Base-by-base conservation (phyloP, 768 basidiomycete species). In the Chiua virens region DNA sequence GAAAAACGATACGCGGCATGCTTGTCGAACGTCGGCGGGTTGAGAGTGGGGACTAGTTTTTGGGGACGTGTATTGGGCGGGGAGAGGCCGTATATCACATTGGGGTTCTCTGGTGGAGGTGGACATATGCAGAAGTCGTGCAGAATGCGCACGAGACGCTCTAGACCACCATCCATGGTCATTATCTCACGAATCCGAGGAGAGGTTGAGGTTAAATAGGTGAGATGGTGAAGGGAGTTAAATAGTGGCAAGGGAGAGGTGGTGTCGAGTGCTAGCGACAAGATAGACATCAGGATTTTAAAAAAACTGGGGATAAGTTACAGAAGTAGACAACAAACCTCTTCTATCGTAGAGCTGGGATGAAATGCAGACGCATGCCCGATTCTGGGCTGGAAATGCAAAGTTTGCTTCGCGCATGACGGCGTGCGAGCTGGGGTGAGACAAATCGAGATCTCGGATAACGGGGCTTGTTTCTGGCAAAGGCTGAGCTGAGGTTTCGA, bases 101-200 rank as follows among this genome's bases (percentile, higher is more conserved):
- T 75, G 1, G 87, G 85, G 61, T 87, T 88, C 59, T 89, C 88
- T 38, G 88, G 89, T 0, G 86, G 86, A 1, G 91, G 89, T 1
- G 91, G 90, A 55, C 79, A 84, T 21, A 91, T 71, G 68, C 92
- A 93, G 60, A 91, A 92, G 55, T 94, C 90, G 62, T 89, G 89
- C 10, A 96, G 78, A 55, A 99, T 92, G 50, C 89, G 83, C 14
- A 98, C 89, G 27, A 99, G 86, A 14, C 96, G 87, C 66, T 99
- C 97, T 17, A 99, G 83, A 2, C 97, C 97, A 42, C 97, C 97
- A 64, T 98, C 96, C 80, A 89, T 86, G 25, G 94, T 96, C 82
- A 99, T 90, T 60, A 97, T 98, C 73, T 99, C 97, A 52, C 96
- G 87, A 72, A 99, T 98, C 48, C 94, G 85, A 2, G 97, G 95